Conservation (phyloP, 345 rosid genomes). For the Populus tremula region DNA sequence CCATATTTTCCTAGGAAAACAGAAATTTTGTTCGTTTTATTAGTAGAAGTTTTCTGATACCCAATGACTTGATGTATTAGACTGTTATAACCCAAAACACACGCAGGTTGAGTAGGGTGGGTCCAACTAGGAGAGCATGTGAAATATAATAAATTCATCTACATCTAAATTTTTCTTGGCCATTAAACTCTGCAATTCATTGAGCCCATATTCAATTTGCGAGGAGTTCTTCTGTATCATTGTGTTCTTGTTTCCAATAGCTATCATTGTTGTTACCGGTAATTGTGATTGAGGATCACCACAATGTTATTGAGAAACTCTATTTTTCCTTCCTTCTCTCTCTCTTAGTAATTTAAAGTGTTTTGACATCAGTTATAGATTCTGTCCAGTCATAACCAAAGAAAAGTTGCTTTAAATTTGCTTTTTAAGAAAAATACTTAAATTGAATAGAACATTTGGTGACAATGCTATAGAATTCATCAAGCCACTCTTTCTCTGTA, state of each 20-base stretch:
- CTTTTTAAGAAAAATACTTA: too few relatives aligned
- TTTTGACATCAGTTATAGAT: too few relatives aligned
- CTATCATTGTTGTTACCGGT: neutral
- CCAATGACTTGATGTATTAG: neutral
- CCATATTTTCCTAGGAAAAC: neutral
- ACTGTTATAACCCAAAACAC: neutral
- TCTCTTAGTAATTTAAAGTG: too few relatives aligned
- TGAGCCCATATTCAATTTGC: neutral
- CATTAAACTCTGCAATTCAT: neutral
- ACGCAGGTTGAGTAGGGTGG: neutral
- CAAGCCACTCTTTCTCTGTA: too few relatives aligned
- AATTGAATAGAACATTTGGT: too few relatives aligned
- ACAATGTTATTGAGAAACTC: too few relatives aligned
- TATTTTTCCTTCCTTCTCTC: too few relatives aligned
- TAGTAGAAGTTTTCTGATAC: neutral
- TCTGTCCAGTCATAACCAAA: too few relatives aligned
- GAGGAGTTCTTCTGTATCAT: neutral
- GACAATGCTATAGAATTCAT: too few relatives aligned
- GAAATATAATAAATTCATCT: neutral
- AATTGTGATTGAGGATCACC: too few relatives aligned
- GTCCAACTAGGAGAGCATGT: neutral
- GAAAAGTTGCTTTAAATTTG: too few relatives aligned
- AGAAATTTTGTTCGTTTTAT: neutral
- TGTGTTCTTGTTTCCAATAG: neutral
- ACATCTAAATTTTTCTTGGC: neutral